phyloP scores from a whole-genome alignment of 179 eudicot species.

The Vitellaria paradoxa region DNA sequence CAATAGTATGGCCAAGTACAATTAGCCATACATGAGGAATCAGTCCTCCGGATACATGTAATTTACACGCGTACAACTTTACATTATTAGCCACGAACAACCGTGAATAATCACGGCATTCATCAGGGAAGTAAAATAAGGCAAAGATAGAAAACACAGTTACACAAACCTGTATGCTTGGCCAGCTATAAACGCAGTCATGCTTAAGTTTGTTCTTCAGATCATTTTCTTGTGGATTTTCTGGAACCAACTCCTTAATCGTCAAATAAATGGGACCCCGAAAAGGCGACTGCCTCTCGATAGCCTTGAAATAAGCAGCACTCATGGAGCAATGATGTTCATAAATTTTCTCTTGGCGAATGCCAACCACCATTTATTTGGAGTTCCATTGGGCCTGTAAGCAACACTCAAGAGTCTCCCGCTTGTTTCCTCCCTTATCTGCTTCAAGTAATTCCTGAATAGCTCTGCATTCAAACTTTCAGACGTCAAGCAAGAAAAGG shows the following conservation, averaged over 20 bases:
- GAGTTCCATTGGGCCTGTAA: slow-evolving; percentile 88
- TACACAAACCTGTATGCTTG: neutral
- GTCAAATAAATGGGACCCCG: neutral
- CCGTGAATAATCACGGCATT: neutral
- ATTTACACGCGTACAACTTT: neutral
- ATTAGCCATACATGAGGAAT: neutral
- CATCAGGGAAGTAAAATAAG: neutral
- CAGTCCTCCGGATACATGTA: neutral
- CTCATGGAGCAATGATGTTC: slow-evolving; percentile 65
- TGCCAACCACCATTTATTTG: slow-evolving; percentile 99
- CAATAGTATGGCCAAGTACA: neutral
- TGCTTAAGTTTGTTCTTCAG: neutral
- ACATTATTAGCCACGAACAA: neutral
- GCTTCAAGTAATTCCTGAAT: slow-evolving; percentile 89
- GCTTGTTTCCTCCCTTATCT: slow-evolving; percentile 95
- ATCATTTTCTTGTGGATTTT: neutral
- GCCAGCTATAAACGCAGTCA: neutral
- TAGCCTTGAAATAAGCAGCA: neutral
- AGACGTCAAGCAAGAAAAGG: neutral
- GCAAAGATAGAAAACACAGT: neutral
- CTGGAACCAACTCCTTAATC: neutral
- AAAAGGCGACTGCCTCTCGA: neutral
- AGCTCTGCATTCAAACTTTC: slow-evolving; percentile 42
- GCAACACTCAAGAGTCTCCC: slow-evolving; percentile 89
- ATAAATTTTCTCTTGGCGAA: slow-evolving; percentile 93